Evolutionary conservation across 139 green algal species (phyloP), one percentile per base, ranked within the genome.

Genomic region (Desmodesmus armatus): DNA sequence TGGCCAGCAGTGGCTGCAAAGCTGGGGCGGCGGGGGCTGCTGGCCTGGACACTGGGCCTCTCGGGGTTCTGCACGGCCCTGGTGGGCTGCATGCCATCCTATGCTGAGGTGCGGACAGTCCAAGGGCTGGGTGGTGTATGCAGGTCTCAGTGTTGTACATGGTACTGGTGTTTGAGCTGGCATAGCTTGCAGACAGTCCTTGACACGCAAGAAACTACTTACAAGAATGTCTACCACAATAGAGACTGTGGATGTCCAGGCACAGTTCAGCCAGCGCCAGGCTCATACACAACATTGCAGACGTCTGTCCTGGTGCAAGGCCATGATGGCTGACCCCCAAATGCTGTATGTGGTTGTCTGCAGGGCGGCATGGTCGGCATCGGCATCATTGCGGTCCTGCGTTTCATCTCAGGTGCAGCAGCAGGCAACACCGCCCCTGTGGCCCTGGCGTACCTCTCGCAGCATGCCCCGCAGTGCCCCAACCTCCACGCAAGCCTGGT

Each of bases 51-150:
- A 41, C 41, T 76, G n/a, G 78, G 62, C 9, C 33, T 84, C n/a
- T 75, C 78, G 19, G 62, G 41, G 2, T 75, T 76, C 27, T n/a
- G 41, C 2, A 84, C 78, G 13, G 78, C 78, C 5, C 33, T 84
- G 17, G 19, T 84, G 13, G 78, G 78, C 13, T 84, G 78, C 62
- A 63, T 84, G 78, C 78, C 78, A 21, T n/a, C 62, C 35, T 84
- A 77, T 71, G 55, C 41, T 27, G 55, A 84, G 60, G 78, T 84
- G 62, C n/a, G n/a, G n/a, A n/a, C n/a, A n/a, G n/a, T n/a, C n/a
- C n/a, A n/a, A n/a, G n/a, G n/a, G n/a, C n/a, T n/a, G n/a, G n/a
- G n/a, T n/a, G n/a, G n/a, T n/a, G n/a, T n/a, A n/a, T n/a, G n/a
- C n/a, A n/a, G n/a, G n/a, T n/a, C n/a, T n/a, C n/a, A n/a, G n/a